Evolutionary conservation across 1,284 basidiomycete species (phyloP).

Genomic region (Erythrobasidium hasegawianum): DNA sequence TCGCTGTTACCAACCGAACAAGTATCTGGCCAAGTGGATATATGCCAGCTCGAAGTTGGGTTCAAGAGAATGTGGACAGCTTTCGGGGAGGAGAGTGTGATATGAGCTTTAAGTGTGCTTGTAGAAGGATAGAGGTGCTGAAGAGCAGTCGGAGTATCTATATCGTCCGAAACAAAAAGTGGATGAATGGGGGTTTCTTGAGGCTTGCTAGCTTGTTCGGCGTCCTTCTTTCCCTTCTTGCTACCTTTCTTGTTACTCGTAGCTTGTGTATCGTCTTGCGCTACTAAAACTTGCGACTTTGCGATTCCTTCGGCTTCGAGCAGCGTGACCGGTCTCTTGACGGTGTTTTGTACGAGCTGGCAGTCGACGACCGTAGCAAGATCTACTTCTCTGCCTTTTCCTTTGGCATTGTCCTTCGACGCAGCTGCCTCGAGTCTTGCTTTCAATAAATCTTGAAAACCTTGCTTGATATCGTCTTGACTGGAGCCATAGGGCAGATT

Average conservation of each 20-base stretch:
- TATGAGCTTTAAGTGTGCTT: constrained; percentile 30
- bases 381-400: constrained; percentile 9
- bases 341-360: constrained; percentile 8
- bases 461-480: constrained; percentile 13
- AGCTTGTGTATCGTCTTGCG: constrained; percentile 6
- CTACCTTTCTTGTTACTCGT: constrained; percentile 22
- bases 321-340: neutral
- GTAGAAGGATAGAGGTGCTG: constrained; percentile 26
- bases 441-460: constrained; percentile 11
- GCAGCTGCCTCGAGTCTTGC: constrained; percentile 2
- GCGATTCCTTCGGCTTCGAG: constrained; percentile 20
- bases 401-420: constrained; percentile 20
- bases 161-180: constrained; percentile 23
- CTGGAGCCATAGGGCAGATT: constrained; percentile 25
- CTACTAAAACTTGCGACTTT: constrained; percentile 1
- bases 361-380: neutral
- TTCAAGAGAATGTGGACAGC: constrained; percentile 16
- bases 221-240: constrained; percentile 1
- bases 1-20: neutral
- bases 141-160: neutral
- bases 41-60: constrained; percentile 4
- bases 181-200: constrained; percentile 10
- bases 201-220: neutral
- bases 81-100: constrained; percentile 14
- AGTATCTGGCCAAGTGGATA: constrained; percentile 13